Conservation (phyloP, 2,329 filamentous ascomycete species). For the Xenosphaeropsis pyriputrescens region DNA sequence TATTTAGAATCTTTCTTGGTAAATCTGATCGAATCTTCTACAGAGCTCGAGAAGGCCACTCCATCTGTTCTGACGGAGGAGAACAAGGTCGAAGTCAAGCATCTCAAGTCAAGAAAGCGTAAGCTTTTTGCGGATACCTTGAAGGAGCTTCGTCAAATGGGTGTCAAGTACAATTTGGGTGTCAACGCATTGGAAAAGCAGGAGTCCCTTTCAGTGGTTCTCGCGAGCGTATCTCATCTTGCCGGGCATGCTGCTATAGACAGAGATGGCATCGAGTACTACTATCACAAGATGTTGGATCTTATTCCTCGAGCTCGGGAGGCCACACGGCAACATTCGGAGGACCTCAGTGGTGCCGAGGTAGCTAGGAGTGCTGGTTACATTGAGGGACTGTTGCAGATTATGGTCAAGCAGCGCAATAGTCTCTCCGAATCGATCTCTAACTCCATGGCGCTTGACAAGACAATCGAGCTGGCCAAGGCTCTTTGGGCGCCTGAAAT, state of each 20-base stretch:
- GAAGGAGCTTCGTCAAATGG: constrained; percentile 75
- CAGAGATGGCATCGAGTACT: constrained; percentile 42
- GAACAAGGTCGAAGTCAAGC: constrained; percentile 70
- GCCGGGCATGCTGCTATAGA: constrained; percentile 3
- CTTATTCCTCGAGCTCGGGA: constrained; percentile 53
- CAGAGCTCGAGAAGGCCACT: constrained; percentile 69
- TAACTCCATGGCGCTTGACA: constrained; percentile 8
- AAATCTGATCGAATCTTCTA: constrained; percentile 51
- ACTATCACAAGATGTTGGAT: constrained; percentile 69
- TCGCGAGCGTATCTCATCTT: constrained; percentile 40
- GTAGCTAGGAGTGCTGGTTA: constrained; percentile 67
- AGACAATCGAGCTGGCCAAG: not conserved
- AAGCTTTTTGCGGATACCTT: constrained; percentile 83
- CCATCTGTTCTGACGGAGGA: constrained; percentile 71
- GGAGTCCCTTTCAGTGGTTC: constrained; percentile 50
- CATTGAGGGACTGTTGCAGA: constrained; percentile 69
- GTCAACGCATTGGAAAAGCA: constrained; percentile 61
- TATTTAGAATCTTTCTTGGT: constrained; percentile 55
- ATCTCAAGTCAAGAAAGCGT: constrained; percentile 81
- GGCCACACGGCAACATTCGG: constrained; percentile 58
- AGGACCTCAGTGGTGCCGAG: constrained; percentile 72
- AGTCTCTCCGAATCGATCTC: constrained; percentile 8
- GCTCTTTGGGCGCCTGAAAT: constrained; percentile 1
- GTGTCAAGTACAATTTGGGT: constrained; percentile 70
- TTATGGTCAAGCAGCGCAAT: constrained; percentile 44